These are phyloP conservation scores for Oehlia diaphana DNA, from an alignment of 192 early-diverging fungal genomes.

Conservation along the genomic window DNA sequence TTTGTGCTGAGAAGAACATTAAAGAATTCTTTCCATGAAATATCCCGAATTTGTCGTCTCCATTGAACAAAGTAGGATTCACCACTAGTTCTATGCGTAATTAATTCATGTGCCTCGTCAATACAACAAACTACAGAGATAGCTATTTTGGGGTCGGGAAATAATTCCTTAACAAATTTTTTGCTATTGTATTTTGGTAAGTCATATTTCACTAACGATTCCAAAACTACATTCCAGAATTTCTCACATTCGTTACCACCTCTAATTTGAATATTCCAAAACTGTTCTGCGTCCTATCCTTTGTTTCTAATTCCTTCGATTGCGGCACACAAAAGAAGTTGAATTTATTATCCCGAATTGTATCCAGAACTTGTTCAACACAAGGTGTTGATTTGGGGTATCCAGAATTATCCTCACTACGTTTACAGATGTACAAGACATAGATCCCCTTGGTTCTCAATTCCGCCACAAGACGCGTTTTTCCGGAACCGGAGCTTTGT, in stretches of 20 bases:
- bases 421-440: too few relatives aligned
- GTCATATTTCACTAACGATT: not conserved
- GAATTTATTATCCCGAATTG: not conserved
- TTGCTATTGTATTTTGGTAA: not conserved
- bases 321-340: not conserved
- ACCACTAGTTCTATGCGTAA: not conserved
- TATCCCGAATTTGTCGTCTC: not conserved
- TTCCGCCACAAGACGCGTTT: too few relatives aligned
- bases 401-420: too few relatives aligned
- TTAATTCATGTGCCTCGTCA: not conserved
- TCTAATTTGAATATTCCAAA: not conserved
- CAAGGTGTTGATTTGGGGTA: not conserved
- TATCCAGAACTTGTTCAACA: not conserved
- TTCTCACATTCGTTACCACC: not conserved
- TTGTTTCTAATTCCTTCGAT: not conserved
- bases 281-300: not conserved
- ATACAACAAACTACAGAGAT: not conserved
- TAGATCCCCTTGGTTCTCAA: too few relatives aligned
- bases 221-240: not conserved
- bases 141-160: not conserved
- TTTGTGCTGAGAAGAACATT: conserved; percentile 11
- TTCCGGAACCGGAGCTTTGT: too few relatives aligned
- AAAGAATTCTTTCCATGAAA: not conserved
- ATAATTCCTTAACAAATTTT: not conserved
- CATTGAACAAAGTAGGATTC: not conserved